phyloP scores from a whole-genome alignment of 108 stramenopile species.

The Parietichytrium sp. region DNA sequence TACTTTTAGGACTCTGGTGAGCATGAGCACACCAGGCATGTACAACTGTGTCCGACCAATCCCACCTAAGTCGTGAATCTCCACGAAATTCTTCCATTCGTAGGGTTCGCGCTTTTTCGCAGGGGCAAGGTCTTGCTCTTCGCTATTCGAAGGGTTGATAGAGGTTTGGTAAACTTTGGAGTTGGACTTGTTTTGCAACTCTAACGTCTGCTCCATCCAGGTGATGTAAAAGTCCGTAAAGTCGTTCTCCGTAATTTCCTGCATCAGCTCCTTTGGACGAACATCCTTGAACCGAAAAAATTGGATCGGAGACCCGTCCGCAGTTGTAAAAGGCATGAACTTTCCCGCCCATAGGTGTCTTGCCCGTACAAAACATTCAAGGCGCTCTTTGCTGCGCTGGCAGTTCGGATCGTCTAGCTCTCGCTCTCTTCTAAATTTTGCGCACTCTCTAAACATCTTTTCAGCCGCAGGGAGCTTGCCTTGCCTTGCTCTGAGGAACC shows the following conservation, averaged over 20 bases:
- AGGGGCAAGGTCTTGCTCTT: neutral
- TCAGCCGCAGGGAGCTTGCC: neutral
- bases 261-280: neutral
- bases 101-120: neutral
- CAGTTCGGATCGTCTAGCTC: slow-evolving; percentile 3
- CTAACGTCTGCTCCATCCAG: slow-evolving; percentile 19
- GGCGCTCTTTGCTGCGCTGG: neutral
- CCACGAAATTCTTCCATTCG: slow-evolving; percentile 17
- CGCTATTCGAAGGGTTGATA: neutral
- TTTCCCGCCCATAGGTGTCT: neutral
- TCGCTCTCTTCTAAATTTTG: neutral
- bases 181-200: neutral
- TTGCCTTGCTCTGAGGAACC: neutral
- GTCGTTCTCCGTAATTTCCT: slow-evolving; percentile 10
- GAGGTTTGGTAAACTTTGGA: neutral
- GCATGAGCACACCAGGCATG: slow-evolving; percentile 15
- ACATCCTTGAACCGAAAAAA: neutral
- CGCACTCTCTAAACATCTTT: neutral
- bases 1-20: slow-evolving; percentile 16
- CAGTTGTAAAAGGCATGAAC: neutral
- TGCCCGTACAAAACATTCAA: neutral
- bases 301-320: slow-evolving; percentile 5
- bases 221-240: slow-evolving; percentile 21
- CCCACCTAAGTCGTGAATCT: neutral
- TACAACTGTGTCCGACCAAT: neutral